These are phyloP conservation scores for Monosporozyma aquatica DNA, from an alignment of 805 yeast species.

Conservation along the genomic window DNA sequence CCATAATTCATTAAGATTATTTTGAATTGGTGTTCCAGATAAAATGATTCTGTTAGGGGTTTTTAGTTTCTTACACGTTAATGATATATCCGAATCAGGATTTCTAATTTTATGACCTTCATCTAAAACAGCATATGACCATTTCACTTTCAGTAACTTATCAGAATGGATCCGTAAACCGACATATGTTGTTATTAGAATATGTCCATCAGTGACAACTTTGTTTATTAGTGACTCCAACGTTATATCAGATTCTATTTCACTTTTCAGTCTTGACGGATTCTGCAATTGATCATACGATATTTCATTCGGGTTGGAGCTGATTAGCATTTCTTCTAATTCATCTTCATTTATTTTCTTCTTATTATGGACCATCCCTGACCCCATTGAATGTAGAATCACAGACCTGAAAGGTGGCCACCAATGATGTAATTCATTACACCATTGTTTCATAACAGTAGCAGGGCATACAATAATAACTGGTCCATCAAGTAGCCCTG, in stretches of 20 bases:
- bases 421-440: slow-evolving; percentile 92
- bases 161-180: slow-evolving; percentile 66
- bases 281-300: slow-evolving; percentile 34
- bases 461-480: slow-evolving; percentile 91
- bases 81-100: slow-evolving; percentile 82
- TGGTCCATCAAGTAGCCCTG: slow-evolving; percentile 65
- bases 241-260: slow-evolving; percentile 23
- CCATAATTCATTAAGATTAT: slow-evolving; percentile 88
- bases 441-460: slow-evolving; percentile 94
- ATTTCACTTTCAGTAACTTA: slow-evolving; percentile 51
- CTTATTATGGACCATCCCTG: slow-evolving; percentile 53
- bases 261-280: slow-evolving; percentile 22
- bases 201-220: slow-evolving; percentile 64
- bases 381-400: slow-evolving; percentile 84
- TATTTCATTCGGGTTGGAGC: slow-evolving; percentile 32
- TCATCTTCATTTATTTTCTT: slow-evolving; percentile 36
- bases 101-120: slow-evolving; percentile 97
- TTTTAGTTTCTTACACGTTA: slow-evolving; percentile 73
- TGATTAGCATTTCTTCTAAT: slow-evolving; percentile 40
- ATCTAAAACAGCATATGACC: slow-evolving; percentile 89
- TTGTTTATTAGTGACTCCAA: slow-evolving; percentile 35
- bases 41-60: slow-evolving; percentile 81
- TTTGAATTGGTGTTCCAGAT: slow-evolving; percentile 96
- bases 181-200: slow-evolving; percentile 84
- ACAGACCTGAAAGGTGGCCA: slow-evolving; percentile 91